A percentile compares a stretch with the other conserved stretches of the same genome.
Conservation (phyloP, 2,329 filamentous ascomycete genomes). For the Apiospora marii region DNA sequence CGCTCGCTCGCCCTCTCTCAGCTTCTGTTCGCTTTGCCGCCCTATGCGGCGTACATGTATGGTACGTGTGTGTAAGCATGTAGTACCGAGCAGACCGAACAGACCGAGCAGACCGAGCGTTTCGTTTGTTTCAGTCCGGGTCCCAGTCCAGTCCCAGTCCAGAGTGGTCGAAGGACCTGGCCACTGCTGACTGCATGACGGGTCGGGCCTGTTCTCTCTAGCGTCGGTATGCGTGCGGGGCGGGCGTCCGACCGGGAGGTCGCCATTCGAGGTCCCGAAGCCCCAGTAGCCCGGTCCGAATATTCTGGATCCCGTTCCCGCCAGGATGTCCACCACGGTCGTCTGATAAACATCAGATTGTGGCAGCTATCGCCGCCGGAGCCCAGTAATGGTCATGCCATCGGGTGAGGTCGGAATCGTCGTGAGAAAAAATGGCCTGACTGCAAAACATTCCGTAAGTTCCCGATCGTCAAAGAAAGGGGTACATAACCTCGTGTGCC, state of each 20-base stretch:
- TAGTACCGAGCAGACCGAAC: not conserved
- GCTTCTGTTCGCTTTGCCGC: conserved; percentile 2
- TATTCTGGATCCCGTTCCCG: conserved; percentile 16
- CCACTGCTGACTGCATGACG: conserved; percentile 12
- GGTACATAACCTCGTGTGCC: conserved; percentile 3
- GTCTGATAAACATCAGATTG: conserved; percentile 19
- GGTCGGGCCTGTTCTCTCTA: conserved; percentile 20
- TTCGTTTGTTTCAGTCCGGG: not conserved
- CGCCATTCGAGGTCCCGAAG: conserved; percentile 4
- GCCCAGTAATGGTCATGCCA: conserved; percentile 14
- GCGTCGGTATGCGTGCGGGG: conserved; percentile 10
- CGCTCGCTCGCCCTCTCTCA: not conserved
- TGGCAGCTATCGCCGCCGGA: conserved; percentile 8
- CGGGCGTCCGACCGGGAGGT: not conserved
- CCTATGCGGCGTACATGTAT: not conserved
- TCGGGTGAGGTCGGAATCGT: conserved; percentile 13
- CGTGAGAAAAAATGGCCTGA: not conserved
- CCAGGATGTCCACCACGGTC: conserved; percentile 6
- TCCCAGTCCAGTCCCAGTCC: not conserved
- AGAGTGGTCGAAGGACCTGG: not conserved
- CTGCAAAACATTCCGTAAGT: not conserved
- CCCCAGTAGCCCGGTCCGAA: conserved; percentile 7
- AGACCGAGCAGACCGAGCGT: not conserved
- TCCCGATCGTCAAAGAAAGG: conserved; percentile 1
- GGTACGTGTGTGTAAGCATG: not conserved